These are phyloP conservation scores for Boletus sp. DNA, from an alignment of 1,284 basidiomycete genomes.

Conservation along the genomic window DNA sequence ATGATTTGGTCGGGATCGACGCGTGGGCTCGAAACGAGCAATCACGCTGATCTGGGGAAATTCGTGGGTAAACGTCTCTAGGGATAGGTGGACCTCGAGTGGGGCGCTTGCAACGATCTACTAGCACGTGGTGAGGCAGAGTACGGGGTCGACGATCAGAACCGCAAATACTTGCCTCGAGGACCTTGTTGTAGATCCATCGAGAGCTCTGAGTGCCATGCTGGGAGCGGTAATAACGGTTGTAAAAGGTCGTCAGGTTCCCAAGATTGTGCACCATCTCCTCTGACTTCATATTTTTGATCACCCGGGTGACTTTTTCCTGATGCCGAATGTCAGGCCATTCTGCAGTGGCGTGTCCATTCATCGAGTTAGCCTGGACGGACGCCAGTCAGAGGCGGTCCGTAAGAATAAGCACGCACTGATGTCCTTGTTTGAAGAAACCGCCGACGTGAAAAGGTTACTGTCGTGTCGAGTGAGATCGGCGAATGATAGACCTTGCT, in stretches of 20 bases:
- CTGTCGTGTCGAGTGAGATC: conserved; percentile 17
- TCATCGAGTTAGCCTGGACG: neutral
- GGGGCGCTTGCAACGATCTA: conserved; percentile 20
- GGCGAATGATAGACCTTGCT: conserved; percentile 15
- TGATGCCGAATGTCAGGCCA: conserved; percentile 17
- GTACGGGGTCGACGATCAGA: too few species aligned
- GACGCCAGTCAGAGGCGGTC: neutral
- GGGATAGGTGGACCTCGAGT: conserved; percentile 10
- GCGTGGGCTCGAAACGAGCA: conserved; percentile 35
- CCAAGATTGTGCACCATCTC: conserved; percentile 11
- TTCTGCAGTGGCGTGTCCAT: conserved; percentile 6
- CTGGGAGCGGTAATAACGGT: conserved; percentile 16
- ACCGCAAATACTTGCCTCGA: conserved; percentile 7
- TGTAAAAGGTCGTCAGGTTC: conserved; percentile 17
- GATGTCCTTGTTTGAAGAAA: neutral
- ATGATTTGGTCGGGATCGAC: conserved; percentile 17
- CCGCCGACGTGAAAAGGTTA: neutral
- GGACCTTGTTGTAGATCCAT: conserved; percentile 20
- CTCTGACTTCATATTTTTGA: conserved; percentile 1
- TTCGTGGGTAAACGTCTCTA: conserved; percentile 42
- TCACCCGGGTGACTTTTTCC: conserved; percentile 13
- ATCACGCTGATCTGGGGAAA: conserved; percentile 58
- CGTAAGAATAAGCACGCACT: neutral
- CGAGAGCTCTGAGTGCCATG: conserved; percentile 17
- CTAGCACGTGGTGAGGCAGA: neutral